Evolutionary conservation across 306 rosid genomes (phyloP), one percentile per base, ranked within the genome.

Genomic region (Pyrus bretschneideri): DNA sequence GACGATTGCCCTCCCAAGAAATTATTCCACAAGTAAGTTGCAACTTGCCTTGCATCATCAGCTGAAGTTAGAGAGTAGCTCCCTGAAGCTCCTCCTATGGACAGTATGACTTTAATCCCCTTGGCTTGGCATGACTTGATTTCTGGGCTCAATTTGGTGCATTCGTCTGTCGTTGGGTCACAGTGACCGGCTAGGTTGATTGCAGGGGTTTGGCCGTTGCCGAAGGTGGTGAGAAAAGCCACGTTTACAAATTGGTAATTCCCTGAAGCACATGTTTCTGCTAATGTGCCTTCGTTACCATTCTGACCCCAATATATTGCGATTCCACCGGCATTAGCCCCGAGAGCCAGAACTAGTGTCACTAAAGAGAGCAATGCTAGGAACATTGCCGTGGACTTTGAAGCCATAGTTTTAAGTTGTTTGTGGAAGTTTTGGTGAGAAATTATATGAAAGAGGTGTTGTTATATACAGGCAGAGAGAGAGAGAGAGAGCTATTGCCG

Each of bases 121-220:
- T 65, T 57, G 23, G 35, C 74, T 69, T 79, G 86, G 42, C 88
- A 85, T 1, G 81, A 67, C 65, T 64, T 79, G 3, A 81, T 85
- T 38, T 81, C 71, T 15, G 81, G 30, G 63, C 80, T 79, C 22
- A 81, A 31, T 27, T 11, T n/a, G 11, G 75, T 72, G 68, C 83
- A 81, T 30, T 73, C n/a, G 0, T 60, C 18, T 13, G 44, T n/a
- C 5, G 2, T 8, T 1, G 79, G 38, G 10, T 35, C 71, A 72
- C 88, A 79, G 22, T 81, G 88, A 66, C 83, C 82, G 6, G 82
- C 83, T 1, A 85, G 78, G 78, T 85, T 85, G 38, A 81, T 3
- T 9, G 17, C 35, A 2, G 83, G 85, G 19, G 11, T 15, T 40
- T 52, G 62, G 67, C 76, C 79, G 25, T 52, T 78, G 21, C 85